phyloP scores from a whole-genome alignment of 148 eudicot species.

The Simmondsia chinensis region DNA sequence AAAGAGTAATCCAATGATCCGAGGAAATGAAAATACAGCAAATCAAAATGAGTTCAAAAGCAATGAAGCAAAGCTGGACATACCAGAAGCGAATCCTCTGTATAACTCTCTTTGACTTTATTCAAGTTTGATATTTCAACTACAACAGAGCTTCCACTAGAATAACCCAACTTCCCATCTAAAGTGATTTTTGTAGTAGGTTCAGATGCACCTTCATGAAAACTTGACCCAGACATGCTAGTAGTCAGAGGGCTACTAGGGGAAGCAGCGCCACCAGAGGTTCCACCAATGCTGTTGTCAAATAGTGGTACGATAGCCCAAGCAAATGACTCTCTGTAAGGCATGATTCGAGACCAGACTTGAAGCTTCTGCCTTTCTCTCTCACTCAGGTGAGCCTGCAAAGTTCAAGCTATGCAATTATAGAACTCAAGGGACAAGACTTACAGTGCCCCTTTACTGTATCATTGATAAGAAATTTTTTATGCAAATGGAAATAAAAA shows the following conservation, averaged over 20 bases:
- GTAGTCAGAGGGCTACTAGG: constrained; percentile 86
- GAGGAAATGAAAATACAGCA: no score
- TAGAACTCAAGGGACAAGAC: no score
- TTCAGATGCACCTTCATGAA: constrained; percentile 71
- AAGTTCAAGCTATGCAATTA: constrained; percentile 2
- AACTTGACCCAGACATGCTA: constrained; percentile 58
- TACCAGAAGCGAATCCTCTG: constrained; percentile 94
- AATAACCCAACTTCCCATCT: constrained; percentile 76
- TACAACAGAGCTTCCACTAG: constrained; percentile 80
- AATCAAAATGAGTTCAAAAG: neutral
- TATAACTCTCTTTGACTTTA: constrained; percentile 96
- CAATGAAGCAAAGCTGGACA: constrained; percentile 1
- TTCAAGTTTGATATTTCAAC: constrained; percentile 93
- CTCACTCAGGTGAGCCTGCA: constrained; percentile 86
- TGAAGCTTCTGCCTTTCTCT: constrained; percentile 96
- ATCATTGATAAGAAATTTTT: constrained; percentile 2
- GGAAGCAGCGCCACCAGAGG: constrained; percentile 84
- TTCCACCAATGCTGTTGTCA: constrained; percentile 60
- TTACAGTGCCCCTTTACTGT: no score
- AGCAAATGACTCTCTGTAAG: constrained; percentile 93
- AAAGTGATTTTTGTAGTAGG: constrained; percentile 68
- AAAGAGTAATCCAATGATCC: no score
- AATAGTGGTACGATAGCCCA: constrained; percentile 97
- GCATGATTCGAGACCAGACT: constrained; percentile 97
- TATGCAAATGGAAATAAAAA: no score